Percentiles rank a stretch among this genome's conserved stretches.
Conservation (phyloP, 2,329 filamentous ascomycete species). For the Beauveria sp. region DNA sequence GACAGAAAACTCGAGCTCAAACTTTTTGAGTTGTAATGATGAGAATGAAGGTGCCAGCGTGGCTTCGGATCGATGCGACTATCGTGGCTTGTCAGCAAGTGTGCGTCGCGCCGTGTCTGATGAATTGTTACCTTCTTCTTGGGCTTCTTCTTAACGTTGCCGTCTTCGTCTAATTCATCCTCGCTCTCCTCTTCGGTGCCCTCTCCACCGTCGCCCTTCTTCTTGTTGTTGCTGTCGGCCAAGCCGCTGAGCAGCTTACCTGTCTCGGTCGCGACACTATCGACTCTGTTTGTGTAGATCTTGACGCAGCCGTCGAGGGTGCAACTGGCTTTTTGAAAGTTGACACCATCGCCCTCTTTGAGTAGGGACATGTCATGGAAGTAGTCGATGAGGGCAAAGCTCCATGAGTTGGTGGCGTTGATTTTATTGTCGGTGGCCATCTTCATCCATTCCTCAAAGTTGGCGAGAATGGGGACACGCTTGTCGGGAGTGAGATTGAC, state of each 20-base stretch:
- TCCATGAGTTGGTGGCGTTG: conserved; percentile 97
- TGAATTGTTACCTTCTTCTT: conserved; percentile 63
- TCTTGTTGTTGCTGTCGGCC: conserved; percentile 77
- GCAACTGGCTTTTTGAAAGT: conserved; percentile 97
- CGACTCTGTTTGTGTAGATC: conserved; percentile 96
- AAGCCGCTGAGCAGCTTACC: conserved; percentile 90
- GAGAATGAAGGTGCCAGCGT: conserved; percentile 85
- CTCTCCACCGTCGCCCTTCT: conserved; percentile 58
- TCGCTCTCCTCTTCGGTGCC: conserved; percentile 62
- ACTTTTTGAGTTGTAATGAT: conserved; percentile 88
- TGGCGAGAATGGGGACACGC: conserved; percentile 88
- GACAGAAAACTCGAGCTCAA: conserved; percentile 92
- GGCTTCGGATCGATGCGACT: conserved; percentile 74
- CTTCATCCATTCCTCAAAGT: conserved; percentile 99
- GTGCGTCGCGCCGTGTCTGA: not conserved
- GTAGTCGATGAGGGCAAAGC: conserved; percentile 99
- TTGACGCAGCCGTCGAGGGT: conserved; percentile 97
- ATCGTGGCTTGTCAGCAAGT: not conserved
- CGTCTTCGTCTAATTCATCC: conserved; percentile 55
- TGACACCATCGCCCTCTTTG: conserved; percentile 93
- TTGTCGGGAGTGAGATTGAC: conserved; percentile 89
- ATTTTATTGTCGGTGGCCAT: conserved; percentile 99
- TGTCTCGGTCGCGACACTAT: conserved; percentile 96
- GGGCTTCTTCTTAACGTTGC: conserved; percentile 51
- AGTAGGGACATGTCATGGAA: conserved; percentile 98